phyloP scores from a whole-genome alignment of 2,329 filamentous ascomycete species.

The Diaporthe humulicola region DNA sequence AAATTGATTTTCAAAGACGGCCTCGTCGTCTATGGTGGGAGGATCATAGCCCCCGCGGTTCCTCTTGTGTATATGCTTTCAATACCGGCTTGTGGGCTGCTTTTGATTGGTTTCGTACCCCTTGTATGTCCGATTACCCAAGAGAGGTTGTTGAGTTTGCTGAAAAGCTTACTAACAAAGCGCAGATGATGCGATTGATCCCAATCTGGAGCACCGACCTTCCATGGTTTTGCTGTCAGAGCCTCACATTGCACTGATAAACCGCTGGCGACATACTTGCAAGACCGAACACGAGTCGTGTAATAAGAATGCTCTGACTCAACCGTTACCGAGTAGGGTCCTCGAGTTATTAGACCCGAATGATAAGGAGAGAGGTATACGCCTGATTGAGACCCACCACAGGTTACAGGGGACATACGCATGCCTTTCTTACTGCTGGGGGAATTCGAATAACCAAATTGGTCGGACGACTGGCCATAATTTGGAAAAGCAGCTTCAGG shows the following conservation, averaged over 20 bases:
- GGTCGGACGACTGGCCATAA: neutral
- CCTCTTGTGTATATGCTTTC: no score
- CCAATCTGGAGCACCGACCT: neutral
- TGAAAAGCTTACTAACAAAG: no score
- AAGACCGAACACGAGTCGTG: neutral
- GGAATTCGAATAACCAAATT: fast-evolving
- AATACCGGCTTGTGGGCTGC: no score
- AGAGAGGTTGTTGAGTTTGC: no score
- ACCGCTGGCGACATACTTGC: neutral
- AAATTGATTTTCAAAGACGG: no score
- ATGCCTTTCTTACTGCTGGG: constrained; percentile 17
- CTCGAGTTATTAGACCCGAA: neutral
- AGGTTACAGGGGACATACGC: neutral
- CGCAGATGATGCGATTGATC: neutral
- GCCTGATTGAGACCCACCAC: neutral
- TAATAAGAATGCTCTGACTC: fast-evolving
- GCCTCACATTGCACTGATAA: neutral
- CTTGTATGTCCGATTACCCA: no score
- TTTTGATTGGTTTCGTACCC: no score
- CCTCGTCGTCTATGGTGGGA: no score
- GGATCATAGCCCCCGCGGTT: no score
- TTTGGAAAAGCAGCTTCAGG: fast-evolving
- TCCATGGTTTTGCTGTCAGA: neutral
- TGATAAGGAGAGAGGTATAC: neutral
- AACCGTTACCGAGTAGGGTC: neutral